Evolutionary conservation across 1,284 basidiomycete genomes (phyloP).

Genomic region (Rhizoctonia solani): DNA sequence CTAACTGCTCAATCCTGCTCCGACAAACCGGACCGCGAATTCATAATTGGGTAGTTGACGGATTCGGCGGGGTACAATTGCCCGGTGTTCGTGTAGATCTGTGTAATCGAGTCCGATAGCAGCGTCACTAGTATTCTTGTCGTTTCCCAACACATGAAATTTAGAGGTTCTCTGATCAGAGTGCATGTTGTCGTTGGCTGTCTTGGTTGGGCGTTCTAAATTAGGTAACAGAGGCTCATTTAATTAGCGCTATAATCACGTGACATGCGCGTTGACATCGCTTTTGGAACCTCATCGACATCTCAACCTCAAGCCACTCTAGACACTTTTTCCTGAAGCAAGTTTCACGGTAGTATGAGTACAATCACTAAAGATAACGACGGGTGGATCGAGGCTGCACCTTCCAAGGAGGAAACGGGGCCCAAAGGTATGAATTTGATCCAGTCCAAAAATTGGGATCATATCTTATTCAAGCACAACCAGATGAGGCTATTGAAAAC

Average conservation of each 20-base stretch:
- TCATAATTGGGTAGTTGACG: constrained; percentile 27
- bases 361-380: constrained; percentile 32
- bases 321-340: background rate
- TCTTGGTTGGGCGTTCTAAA: background rate
- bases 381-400: constrained; percentile 31
- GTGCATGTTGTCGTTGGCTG: background rate
- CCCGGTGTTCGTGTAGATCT: constrained; percentile 5
- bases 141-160: constrained; percentile 11
- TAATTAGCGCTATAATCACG: background rate
- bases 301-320: background rate
- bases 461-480: background rate
- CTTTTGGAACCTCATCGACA: background rate
- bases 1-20: constrained; percentile 38
- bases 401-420: background rate
- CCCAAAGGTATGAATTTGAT: background rate
- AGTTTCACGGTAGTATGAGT: background rate
- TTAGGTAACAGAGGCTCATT: background rate
- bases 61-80: background rate
- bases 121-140: constrained; percentile 14
- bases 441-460: background rate
- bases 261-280: background rate
- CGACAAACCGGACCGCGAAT: constrained; percentile 29
- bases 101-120: constrained; percentile 20
- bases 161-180: background rate
- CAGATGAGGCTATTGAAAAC: constrained; percentile 15